A percentile compares a stretch with the other conserved stretches of the same genome.
Conservation (phyloP, 768 basidiomycete genomes). For the Lactarius tabidus region DNA sequence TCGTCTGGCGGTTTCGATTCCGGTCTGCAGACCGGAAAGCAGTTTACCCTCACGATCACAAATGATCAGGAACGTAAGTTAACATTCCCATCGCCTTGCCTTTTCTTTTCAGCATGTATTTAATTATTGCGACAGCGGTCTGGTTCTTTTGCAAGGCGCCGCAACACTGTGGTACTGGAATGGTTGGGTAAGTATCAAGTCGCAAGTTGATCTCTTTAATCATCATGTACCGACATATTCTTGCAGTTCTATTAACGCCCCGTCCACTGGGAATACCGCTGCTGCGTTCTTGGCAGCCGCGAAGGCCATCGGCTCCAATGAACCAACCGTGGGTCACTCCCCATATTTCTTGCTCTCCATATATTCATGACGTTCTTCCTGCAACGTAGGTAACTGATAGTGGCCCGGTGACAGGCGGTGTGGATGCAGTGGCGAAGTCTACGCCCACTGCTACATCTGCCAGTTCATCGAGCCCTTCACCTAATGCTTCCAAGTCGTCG, state of each 20-base stretch:
- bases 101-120: neutral
- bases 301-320: slow-evolving; percentile 34
- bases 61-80: slow-evolving; percentile 45
- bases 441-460: slow-evolving; percentile 11
- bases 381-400: slow-evolving; percentile 35
- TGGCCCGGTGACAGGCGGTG: slow-evolving; percentile 42
- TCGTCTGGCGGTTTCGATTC: slow-evolving; percentile 48
- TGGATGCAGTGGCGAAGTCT: slow-evolving; percentile 25
- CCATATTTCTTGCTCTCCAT: neutral
- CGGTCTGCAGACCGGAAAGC: slow-evolving; percentile 37
- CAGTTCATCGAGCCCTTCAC: neutral
- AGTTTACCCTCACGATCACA: slow-evolving; percentile 47
- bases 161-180: slow-evolving; percentile 47
- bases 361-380: neutral
- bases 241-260: slow-evolving; percentile 44
- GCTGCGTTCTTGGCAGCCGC: slow-evolving; percentile 41
- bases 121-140: slow-evolving; percentile 38
- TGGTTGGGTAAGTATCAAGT: slow-evolving; percentile 39
- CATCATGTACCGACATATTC: neutral
- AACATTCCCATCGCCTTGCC: neutral
- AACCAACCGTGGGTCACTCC: slow-evolving; percentile 35
- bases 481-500: neutral
- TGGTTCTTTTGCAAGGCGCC: slow-evolving; percentile 53
- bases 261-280: slow-evolving; percentile 42
- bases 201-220: neutral